Evolutionary conservation across 2,329 filamentous ascomycete species (phyloP).

Genomic region (Cercospora sojina): DNA sequence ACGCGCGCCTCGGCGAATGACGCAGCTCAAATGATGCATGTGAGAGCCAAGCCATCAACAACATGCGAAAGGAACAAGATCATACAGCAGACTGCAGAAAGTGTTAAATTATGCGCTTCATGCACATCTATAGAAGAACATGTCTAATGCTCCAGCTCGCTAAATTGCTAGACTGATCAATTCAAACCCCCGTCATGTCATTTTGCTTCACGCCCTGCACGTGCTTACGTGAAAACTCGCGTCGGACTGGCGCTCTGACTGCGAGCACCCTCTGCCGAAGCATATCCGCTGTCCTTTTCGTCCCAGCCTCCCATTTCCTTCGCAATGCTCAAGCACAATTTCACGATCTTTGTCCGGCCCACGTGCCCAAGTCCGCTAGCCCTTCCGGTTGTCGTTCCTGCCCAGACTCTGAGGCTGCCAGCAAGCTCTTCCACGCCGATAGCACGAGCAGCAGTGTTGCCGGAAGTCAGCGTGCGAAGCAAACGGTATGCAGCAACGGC

Average conservation of each 20-base stretch:
- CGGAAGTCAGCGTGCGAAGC: conserved; percentile 39
- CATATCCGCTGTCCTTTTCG: conserved; percentile 33
- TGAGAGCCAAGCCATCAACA: conserved; percentile 13
- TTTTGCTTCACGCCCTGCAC: conserved; percentile 4
- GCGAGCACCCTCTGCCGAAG: conserved; percentile 19
- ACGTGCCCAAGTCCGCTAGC: conserved; percentile 43
- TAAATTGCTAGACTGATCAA: not conserved
- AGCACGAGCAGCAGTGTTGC: conserved; percentile 34
- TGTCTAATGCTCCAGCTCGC: not conserved
- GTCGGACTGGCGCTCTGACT: conserved; percentile 25
- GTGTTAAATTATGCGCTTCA: not conserved
- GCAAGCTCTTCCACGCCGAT: conserved; percentile 47
- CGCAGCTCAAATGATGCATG: conserved; percentile 7
- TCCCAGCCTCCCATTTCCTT: conserved; percentile 44
- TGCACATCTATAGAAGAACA: conserved; percentile 9
- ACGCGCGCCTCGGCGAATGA: conserved; percentile 11
- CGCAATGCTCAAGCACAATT: conserved; percentile 44
- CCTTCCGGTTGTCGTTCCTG: conserved; percentile 46
- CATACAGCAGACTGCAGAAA: not conserved
- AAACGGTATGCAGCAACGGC: conserved; percentile 48
- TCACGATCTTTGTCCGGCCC: conserved; percentile 42
- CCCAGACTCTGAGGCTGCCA: conserved; percentile 47
- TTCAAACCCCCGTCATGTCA: not conserved
- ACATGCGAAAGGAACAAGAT: not conserved
- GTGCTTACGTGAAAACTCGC: conserved; percentile 17